Evolutionary conservation across 139 green algal species (phyloP).

Genomic region (Ostreobium quekettii): DNA sequence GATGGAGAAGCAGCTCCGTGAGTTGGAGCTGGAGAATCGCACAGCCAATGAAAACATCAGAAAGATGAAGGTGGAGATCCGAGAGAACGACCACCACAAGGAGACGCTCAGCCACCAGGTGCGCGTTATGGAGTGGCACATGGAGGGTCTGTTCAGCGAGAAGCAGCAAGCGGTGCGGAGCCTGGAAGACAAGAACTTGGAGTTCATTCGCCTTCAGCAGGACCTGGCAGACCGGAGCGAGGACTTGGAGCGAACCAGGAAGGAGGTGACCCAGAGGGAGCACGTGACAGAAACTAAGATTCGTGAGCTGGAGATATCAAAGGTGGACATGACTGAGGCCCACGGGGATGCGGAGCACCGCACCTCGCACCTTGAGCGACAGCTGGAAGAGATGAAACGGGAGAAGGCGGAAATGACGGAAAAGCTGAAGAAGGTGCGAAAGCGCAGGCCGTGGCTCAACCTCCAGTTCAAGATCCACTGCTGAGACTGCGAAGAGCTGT

Average conservation of each 20-base stretch:
- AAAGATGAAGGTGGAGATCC: slow-evolving; percentile 15
- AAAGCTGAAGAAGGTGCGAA: slow-evolving; percentile 3
- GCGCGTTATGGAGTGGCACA: slow-evolving; percentile 14
- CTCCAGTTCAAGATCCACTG: slow-evolving; percentile 2
- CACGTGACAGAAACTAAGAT: neutral
- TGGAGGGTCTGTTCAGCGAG: slow-evolving; percentile 1
- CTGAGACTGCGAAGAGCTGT: neutral
- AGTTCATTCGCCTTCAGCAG: neutral
- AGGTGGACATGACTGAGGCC: neutral
- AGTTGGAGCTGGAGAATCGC: neutral
- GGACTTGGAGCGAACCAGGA: neutral
- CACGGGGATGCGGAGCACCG: neutral
- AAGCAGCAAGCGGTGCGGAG: slow-evolving; percentile 9
- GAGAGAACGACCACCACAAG: slow-evolving; percentile 9
- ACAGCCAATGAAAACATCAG: slow-evolving; percentile 1
- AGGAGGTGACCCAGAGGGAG: neutral
- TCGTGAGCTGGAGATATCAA: neutral
- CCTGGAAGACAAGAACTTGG: slow-evolving; percentile 3
- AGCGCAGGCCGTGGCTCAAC: neutral
- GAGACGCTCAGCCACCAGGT: slow-evolving; percentile 10
- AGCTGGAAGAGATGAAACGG: slow-evolving; percentile 10
- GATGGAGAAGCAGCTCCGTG: slow-evolving; percentile 7
- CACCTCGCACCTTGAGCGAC: neutral
- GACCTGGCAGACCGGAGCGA: slow-evolving; percentile 11
- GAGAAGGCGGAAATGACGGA: slow-evolving; percentile 7